Conservation (phyloP, 352 stramenopile genomes). For the Pythium brassicae region DNA sequence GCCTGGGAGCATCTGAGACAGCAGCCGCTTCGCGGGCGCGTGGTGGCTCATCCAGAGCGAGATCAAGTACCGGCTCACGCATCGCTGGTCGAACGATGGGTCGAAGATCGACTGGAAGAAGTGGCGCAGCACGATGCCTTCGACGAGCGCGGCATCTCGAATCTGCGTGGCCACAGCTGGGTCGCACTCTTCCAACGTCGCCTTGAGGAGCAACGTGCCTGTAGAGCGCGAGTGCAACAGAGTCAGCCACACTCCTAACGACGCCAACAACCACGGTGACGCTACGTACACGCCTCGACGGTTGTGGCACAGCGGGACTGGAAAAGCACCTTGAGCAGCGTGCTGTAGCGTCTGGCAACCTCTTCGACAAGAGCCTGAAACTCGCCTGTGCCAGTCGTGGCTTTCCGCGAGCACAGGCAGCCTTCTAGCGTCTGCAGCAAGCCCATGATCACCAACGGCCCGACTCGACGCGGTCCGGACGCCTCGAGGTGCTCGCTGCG, state of each 20-base stretch:
- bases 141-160: constrained; percentile 88
- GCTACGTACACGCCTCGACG: constrained; percentile 69
- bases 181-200: constrained; percentile 86
- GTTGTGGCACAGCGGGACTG: constrained; percentile 86
- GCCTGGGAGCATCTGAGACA: constrained; percentile 86
- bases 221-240: constrained; percentile 18
- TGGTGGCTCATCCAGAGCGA: constrained; percentile 94
- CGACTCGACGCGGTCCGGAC: constrained; percentile 19
- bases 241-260: neutral
- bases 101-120: constrained; percentile 93
- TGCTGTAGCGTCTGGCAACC: constrained; percentile 76
- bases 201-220: constrained; percentile 91
- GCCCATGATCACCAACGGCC: constrained; percentile 88
- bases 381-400: constrained; percentile 79
- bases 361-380: constrained; percentile 58
- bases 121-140: constrained; percentile 91
- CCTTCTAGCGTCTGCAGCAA: constrained; percentile 89
- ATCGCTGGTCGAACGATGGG: constrained; percentile 89
- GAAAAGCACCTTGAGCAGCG: constrained; percentile 85
- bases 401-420: constrained; percentile 82
- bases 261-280: neutral
- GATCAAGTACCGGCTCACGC: constrained; percentile 93
- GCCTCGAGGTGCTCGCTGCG: constrained; percentile 14
- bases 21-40: constrained; percentile 81
- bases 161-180: constrained; percentile 79